A percentile compares a stretch with the other conserved stretches of the same genome.
Evolutionary conservation across 305 asterid species (phyloP).

Genomic region (Ajuga reptans): DNA sequence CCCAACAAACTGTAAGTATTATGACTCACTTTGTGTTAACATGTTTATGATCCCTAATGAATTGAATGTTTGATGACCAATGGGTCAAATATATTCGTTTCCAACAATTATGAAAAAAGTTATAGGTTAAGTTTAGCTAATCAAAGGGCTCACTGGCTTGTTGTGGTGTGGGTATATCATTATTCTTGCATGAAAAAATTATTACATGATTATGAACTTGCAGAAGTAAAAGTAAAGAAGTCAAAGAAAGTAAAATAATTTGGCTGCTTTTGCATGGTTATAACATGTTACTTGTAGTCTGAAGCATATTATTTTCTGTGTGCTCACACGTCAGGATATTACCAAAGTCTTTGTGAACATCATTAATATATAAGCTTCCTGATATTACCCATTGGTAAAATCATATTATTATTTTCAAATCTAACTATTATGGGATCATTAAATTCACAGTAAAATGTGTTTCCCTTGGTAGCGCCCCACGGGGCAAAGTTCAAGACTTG

Average conservation of each 20-base stretch:
- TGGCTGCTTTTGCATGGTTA: background rate
- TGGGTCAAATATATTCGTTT: background rate
- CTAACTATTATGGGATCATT: constrained; percentile 18
- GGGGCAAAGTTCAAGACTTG: constrained; percentile 65
- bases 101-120: background rate
- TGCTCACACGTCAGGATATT: background rate
- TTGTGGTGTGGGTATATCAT: constrained; percentile 6
- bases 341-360: background rate
- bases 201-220: background rate
- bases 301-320: background rate
- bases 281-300: constrained; percentile 8
- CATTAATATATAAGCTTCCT: background rate
- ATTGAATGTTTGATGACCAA: background rate
- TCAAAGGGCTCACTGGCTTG: background rate
- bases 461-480: constrained; percentile 58
- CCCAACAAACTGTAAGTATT: constrained; percentile 71
- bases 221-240: background rate
- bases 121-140: background rate
- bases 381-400: background rate
- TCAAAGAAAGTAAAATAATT: background rate
- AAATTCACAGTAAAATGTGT: constrained; percentile 34
- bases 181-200: constrained; percentile 10
- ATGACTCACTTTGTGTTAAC: background rate
- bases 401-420: constrained; percentile 2
- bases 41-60: constrained; percentile 15